Percentiles rank a stretch among this genome's conserved stretches.
Conservation (phyloP, 2,329 filamentous ascomycete species). For the Claviceps digitariae region DNA sequence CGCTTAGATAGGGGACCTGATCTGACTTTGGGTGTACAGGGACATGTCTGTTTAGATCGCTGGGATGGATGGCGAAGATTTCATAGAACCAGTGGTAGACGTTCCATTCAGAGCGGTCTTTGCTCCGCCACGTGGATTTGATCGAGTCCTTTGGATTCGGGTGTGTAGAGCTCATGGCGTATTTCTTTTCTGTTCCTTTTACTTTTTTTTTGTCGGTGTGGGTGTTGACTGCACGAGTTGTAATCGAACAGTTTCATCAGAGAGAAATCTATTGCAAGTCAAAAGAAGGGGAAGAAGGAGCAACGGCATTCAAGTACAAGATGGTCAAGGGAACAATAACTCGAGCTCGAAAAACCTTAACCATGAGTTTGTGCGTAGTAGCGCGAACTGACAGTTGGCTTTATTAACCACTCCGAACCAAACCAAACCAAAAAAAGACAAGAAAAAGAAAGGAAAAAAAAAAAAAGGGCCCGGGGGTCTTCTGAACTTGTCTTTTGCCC, state of each 20-base stretch:
- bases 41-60: slow-evolving; percentile 1
- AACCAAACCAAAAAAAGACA: neutral
- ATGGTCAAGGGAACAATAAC: neutral
- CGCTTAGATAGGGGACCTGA: slow-evolving; percentile 3
- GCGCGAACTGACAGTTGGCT: too few relatives aligned
- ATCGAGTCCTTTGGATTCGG: slow-evolving; percentile 4
- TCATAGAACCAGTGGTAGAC: slow-evolving; percentile 6
- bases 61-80: slow-evolving; percentile 3
- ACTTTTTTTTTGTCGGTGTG: neutral
- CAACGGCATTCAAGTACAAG: neutral
- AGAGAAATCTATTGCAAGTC: neutral
- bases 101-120: slow-evolving; percentile 5
- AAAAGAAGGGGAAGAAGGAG: neutral
- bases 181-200: neutral
- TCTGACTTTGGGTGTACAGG: slow-evolving; percentile 5
- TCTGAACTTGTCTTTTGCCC: neutral
- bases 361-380: too few relatives aligned
- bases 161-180: neutral
- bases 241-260: too few relatives aligned
- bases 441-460: neutral
- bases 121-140: slow-evolving; percentile 5
- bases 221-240: too few relatives aligned
- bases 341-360: neutral
- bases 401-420: too few relatives aligned
- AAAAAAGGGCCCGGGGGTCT: neutral